Conservation (phyloP, 805 yeast genomes). For the Komagataella populi region DNA sequence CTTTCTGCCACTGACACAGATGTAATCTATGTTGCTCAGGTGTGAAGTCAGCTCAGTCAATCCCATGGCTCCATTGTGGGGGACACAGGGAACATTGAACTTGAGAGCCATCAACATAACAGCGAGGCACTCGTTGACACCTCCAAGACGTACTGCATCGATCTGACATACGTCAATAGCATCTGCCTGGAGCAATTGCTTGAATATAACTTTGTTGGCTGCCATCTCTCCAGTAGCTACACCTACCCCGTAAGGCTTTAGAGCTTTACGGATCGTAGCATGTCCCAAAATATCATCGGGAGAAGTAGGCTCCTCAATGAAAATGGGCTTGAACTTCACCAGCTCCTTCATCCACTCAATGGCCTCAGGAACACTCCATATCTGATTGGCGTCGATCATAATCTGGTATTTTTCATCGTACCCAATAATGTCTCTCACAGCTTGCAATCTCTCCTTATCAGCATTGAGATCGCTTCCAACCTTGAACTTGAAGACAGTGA, state of each 20-base stretch:
- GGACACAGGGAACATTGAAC: slow-evolving; percentile 10
- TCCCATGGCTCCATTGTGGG: slow-evolving; percentile 13
- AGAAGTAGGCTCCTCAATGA: slow-evolving; percentile 14
- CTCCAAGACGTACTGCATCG: slow-evolving; percentile 11
- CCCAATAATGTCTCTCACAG: slow-evolving; percentile 26
- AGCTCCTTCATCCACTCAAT: slow-evolving; percentile 10
- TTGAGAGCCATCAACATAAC: slow-evolving; percentile 11
- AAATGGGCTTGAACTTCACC: slow-evolving; percentile 10
- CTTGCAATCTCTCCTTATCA: slow-evolving; percentile 20
- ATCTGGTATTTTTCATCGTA: slow-evolving; percentile 13
- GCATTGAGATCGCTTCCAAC: slow-evolving; percentile 23
- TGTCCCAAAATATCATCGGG: slow-evolving; percentile 14
- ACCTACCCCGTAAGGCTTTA: slow-evolving; percentile 9
- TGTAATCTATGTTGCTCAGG: slow-evolving; percentile 11
- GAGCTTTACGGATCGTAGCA: slow-evolving; percentile 9
- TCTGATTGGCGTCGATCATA: slow-evolving; percentile 14
- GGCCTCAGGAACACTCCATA: slow-evolving; percentile 13
- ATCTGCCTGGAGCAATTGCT: slow-evolving; percentile 10
- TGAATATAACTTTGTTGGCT: slow-evolving; percentile 12
- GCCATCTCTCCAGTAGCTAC: slow-evolving; percentile 15
- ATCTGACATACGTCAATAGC: slow-evolving; percentile 13
- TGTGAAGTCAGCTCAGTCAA: slow-evolving; percentile 12
- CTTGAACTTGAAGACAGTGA: slow-evolving; percentile 24
- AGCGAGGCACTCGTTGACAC: slow-evolving; percentile 11
- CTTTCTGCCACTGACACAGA: slow-evolving; percentile 8